A percentile compares a stretch with the other conserved stretches of the same genome.
Conservation (phyloP, 2,329 filamentous ascomycete genomes). For the Phymatotrichopsis omnivora region DNA sequence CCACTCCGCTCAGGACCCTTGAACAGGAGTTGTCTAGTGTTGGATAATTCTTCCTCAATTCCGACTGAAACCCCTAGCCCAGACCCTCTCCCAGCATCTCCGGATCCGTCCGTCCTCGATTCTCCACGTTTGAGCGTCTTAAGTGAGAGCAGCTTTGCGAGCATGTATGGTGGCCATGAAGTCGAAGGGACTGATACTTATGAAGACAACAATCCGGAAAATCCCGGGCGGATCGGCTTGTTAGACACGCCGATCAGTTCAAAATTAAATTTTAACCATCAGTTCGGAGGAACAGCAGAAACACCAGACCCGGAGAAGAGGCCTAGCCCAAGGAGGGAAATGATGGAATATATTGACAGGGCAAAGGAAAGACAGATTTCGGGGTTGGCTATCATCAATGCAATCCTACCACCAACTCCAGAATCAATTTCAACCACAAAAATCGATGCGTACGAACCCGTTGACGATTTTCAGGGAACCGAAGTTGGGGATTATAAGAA, state of each 20-base stretch:
- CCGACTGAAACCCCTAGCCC: conserved; percentile 9
- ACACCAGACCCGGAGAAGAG: conserved; percentile 18
- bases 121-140: conserved; percentile 55
- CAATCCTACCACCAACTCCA: conserved; percentile 18
- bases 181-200: conserved; percentile 1
- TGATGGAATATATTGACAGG: conserved; percentile 18
- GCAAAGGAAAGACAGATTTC: conserved; percentile 7
- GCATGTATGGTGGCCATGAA: conserved; percentile 45
- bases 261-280: not conserved
- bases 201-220: conserved; percentile 1
- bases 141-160: conserved; percentile 58
- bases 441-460: conserved; percentile 4
- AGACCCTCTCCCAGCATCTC: conserved; percentile 9
- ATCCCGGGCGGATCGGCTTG: conserved; percentile 1
- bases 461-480: too few species aligned
- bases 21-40: too few species aligned
- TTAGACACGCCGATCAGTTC: not conserved
- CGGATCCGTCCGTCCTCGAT: conserved; percentile 7
- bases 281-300: conserved; percentile 1
- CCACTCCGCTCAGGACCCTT: conserved; percentile 9
- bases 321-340: conserved; percentile 18
- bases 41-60: conserved; percentile 19
- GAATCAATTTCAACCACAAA: conserved; percentile 19
- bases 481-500: too few species aligned
- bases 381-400: not conserved